Conservation (phyloP, 257 asterid species). For the Rauvolfia tetraphylla region DNA sequence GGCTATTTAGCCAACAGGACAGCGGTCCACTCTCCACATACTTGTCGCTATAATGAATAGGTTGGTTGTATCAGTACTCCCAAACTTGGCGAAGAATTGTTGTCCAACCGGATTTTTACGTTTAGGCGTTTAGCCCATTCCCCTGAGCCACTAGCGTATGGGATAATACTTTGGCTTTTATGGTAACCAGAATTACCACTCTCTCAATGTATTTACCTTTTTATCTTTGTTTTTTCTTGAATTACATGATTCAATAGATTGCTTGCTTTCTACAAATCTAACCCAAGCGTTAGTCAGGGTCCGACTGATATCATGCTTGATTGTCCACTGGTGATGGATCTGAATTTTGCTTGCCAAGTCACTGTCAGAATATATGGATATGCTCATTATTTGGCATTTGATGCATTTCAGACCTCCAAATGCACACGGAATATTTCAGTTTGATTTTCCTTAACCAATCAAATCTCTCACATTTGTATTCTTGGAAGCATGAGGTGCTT, state of each 20-base stretch:
- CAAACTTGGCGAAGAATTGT: neutral
- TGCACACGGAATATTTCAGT: neutral
- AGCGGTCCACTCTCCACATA: neutral
- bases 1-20: neutral
- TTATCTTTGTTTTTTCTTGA: neutral
- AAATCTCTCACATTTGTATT: neutral
- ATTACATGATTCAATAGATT: neutral
- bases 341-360: constrained; percentile 15
- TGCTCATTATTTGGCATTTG: constrained; percentile 11
- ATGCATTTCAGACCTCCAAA: constrained; percentile 1
- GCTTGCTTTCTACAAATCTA: neutral
- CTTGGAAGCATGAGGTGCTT: neutral
- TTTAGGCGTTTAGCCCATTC: constrained; percentile 1
- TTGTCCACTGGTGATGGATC: neutral
- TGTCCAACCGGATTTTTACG: constrained; percentile 8
- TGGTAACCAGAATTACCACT: constrained; percentile 1
- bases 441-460: neutral
- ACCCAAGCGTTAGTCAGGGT: neutral
- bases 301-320: neutral
- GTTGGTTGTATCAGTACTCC: neutral
- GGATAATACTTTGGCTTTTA: constrained; percentile 26
- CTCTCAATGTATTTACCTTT: neutral
- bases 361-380: neutral
- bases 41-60: neutral
- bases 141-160: constrained; percentile 19